Evolutionary conservation across 345 rosid genomes (phyloP), one percentile per base, ranked within the genome.

Genomic region (Xanthoceras sorbifolium): DNA sequence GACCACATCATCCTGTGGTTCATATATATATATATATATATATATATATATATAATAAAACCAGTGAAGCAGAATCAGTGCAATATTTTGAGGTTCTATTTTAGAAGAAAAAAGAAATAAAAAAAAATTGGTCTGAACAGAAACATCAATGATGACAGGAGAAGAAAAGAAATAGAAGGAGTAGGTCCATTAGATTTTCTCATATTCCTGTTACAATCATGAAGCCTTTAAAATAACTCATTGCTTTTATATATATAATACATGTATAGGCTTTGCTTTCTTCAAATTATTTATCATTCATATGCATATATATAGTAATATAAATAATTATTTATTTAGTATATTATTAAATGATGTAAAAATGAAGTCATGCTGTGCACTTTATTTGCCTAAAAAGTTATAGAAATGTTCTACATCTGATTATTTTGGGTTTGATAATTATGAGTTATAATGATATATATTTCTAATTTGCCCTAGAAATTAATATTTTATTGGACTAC

Each of bases 311-410:
- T 2, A 72, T 54, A 7, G 20, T 18, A 18, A 20, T 42, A 64
- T 48, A 15, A n/a, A 17, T 50, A 17, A 50, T 50, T 50, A 17
- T 17, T 46, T 14, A 15, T 50, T 17, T 50, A 42, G 2, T 63
- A 52, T 75, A 20, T 7, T 3, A 20, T 29, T n/a, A 17, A 34
- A 73, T 83, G 83, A 80, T 54, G 79, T 61, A 64, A 31, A 26
- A 48, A 74, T 83, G 76, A 80, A 70, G 79, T 80, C 81, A 83
- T 74, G 78, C 63, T 77, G 18, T 64, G 77, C 81, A 42, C 29
- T 69, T n/a, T 76, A 22, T 54, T 68, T 40, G 38, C 71, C 36
- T 36, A 17, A 55, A 6, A 71, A 29, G 40, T 42, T 54, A n/a
- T n/a, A 71, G 23, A 36, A 69, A 9, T 60, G 17, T 26, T 40